Conservation (phyloP, 176 grass and related monocot species). For the Canna indica region DNA sequence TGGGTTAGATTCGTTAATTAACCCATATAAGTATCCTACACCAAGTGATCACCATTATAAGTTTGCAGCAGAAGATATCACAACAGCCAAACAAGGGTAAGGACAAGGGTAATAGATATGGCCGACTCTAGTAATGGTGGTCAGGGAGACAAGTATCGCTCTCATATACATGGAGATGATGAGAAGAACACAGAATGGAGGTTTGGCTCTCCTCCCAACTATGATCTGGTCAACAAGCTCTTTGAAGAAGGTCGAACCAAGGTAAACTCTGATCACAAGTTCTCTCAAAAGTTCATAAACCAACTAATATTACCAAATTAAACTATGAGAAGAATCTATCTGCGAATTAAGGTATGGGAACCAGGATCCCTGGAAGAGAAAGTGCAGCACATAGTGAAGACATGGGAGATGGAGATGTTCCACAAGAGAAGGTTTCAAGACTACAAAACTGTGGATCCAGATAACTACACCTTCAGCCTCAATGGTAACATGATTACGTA, state of each 20-base stretch:
- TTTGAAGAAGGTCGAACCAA: slow-evolving; percentile 19
- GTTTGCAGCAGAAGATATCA: neutral
- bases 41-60: no score
- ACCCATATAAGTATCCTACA: no score
- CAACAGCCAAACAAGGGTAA: neutral
- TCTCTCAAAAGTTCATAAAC: no score
- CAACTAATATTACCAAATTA: neutral
- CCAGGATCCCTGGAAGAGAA: slow-evolving; percentile 16
- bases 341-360: slow-evolving; percentile 7
- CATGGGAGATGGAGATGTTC: slow-evolving; percentile 23
- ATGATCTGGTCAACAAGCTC: slow-evolving; percentile 18
- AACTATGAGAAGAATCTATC: neutral
- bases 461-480: slow-evolving; percentile 17
- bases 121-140: neutral
- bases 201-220: slow-evolving; percentile 11
- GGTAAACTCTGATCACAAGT: neutral
- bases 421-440: slow-evolving; percentile 18
- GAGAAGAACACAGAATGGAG: slow-evolving; percentile 12
- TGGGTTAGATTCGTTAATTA: no score
- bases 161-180: slow-evolving; percentile 4
- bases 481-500: neutral
- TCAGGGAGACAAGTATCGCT: slow-evolving; percentile 11
- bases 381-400: slow-evolving; percentile 24
- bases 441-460: slow-evolving; percentile 3
- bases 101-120: neutral